These are phyloP conservation scores for Didymella sp. DNA, from an alignment of 2,329 filamentous ascomycete species.

Conservation along the genomic window DNA sequence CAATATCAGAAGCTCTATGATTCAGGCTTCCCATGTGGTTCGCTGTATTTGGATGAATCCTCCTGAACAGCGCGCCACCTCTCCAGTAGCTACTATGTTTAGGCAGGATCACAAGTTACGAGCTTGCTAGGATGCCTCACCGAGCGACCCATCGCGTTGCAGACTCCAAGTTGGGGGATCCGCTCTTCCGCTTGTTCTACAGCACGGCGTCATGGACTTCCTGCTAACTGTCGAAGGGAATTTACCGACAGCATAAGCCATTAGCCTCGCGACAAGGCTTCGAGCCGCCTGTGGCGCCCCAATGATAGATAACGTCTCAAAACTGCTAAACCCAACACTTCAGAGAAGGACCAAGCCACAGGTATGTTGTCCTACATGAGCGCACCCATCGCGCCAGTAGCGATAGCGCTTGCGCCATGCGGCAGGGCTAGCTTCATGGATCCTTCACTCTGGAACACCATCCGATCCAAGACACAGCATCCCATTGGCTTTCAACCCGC, in stretches of 20 bases:
- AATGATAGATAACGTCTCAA: neutral
- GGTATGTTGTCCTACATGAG: constrained; percentile 13
- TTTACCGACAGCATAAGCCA: neutral
- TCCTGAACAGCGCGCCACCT: constrained; percentile 18
- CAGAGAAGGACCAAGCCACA: constrained; percentile 9
- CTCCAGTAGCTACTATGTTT: constrained; percentile 17
- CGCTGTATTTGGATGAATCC: constrained; percentile 5
- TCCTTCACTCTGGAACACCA: constrained; percentile 16
- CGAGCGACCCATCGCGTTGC: constrained; percentile 17
- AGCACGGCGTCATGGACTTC: constrained; percentile 1
- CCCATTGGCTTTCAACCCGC: constrained; percentile 18
- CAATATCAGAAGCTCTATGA: constrained; percentile 11
- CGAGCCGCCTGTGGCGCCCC: constrained; percentile 1
- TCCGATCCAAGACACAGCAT: constrained; percentile 23
- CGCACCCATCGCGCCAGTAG: constrained; percentile 15
- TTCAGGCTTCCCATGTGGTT: constrained; percentile 8
- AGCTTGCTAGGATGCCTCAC: constrained; percentile 16
- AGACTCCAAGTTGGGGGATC: neutral
- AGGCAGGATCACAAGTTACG: constrained; percentile 13
- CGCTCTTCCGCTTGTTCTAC: constrained; percentile 1
- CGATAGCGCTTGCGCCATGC: constrained; percentile 26
- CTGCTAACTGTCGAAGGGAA: neutral
- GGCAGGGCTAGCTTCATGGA: constrained; percentile 15
- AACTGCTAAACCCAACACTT: neutral
- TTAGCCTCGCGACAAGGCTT: neutral